Evolutionary conservation across 306 rosid species (phyloP).

Genomic region (Cicer pinnatifidum): DNA sequence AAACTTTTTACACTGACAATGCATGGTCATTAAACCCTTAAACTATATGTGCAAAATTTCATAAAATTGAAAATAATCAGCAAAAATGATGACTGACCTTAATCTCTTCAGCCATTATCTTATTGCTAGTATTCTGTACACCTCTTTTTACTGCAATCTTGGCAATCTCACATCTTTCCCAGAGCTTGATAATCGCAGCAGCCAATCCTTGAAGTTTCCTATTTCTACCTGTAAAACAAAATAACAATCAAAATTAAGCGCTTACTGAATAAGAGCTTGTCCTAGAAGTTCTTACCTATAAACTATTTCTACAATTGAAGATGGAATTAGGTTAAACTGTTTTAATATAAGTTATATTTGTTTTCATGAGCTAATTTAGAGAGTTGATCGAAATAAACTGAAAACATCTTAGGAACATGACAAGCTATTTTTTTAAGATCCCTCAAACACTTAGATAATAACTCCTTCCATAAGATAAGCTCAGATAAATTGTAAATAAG

Average conservation of each 20-base stretch:
- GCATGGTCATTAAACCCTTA: too few relatives aligned
- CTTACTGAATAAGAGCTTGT: neutral
- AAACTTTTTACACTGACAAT: too few relatives aligned
- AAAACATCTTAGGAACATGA: neutral
- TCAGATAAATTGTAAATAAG: neutral
- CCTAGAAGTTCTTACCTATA: neutral
- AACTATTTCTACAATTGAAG: neutral
- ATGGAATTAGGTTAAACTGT: neutral
- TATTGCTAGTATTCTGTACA: constrained; percentile 79
- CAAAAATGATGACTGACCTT: constrained; percentile 56
- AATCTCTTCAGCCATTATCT: constrained; percentile 86
- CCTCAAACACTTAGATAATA: neutral
- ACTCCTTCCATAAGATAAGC: neutral
- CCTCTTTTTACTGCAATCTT: constrained; percentile 94
- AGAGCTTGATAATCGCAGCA: constrained; percentile 73
- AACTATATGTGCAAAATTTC: constrained; percentile 33
- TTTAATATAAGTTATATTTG: neutral
- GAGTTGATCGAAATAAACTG: neutral
- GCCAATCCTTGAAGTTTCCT: constrained; percentile 90
- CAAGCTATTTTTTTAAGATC: neutral
- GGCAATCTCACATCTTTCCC: constrained; percentile 95
- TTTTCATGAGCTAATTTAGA: neutral
- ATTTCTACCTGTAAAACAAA: constrained; percentile 68
- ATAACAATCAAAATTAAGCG: constrained; percentile 25
- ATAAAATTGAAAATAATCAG: constrained; percentile 14